A percentile compares a stretch with the other conserved stretches of the same genome.
Conservation (phyloP, 2,329 filamentous ascomycete genomes). For the Alternaria hordeiaustralica region DNA sequence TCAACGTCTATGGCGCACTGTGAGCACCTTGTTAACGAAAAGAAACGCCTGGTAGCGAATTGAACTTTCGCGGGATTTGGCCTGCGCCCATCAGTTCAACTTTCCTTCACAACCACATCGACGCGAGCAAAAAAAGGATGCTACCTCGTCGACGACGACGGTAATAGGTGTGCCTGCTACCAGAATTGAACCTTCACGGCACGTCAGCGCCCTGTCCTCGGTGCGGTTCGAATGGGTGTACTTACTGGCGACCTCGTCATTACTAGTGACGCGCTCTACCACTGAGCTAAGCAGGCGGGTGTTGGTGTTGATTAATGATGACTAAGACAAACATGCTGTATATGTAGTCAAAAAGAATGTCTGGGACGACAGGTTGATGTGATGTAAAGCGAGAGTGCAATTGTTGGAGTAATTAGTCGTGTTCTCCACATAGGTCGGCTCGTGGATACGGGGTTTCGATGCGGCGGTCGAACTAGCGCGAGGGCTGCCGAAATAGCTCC, state of each 20-base stretch:
- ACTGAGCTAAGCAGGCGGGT: conserved; percentile 41
- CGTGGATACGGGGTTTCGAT: background rate
- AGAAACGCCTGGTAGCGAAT: background rate
- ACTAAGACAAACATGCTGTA: background rate
- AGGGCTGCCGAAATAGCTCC: background rate
- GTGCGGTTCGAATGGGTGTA: conserved; percentile 30
- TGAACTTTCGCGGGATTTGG: background rate
- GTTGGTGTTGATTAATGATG: background rate
- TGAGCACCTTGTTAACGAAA: background rate
- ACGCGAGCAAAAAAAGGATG: background rate
- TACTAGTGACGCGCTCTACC: conserved; percentile 49
- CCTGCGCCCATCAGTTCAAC: background rate
- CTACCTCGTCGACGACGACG: background rate
- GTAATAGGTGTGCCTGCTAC: background rate
- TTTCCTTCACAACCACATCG: background rate
- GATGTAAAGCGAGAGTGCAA: background rate
- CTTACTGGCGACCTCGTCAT: conserved; percentile 44
- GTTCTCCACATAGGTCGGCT: background rate
- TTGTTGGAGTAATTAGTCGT: background rate
- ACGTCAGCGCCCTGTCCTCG: background rate
- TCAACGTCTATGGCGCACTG: background rate
- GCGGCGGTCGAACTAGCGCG: background rate
- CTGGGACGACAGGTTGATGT: background rate
- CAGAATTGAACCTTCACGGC: background rate
- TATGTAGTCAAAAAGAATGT: accelerated